Evolutionary conservation across 192 early-diverging fungal species (phyloP).

Genomic region (Geranomyces michiganensis): DNA sequence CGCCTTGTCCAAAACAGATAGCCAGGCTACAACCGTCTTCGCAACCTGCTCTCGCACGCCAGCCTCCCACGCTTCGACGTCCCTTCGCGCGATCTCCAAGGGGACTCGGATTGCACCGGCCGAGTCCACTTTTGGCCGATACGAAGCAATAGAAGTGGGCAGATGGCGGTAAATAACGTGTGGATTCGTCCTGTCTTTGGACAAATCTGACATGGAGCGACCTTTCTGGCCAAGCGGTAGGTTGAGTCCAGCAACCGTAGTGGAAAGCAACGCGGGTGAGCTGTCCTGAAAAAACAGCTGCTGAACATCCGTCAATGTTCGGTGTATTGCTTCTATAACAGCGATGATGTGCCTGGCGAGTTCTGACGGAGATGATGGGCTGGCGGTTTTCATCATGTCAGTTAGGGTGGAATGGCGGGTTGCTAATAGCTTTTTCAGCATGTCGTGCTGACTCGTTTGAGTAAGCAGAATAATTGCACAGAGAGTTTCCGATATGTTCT

Average conservation of each 20-base stretch:
- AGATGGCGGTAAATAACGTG: conserved; percentile 30
- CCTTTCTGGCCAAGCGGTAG: not conserved
- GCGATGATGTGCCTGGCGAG: not conserved
- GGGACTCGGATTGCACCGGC: not conserved
- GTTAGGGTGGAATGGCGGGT: conserved; percentile 57
- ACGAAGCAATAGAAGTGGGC: not conserved
- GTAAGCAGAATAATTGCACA: conserved; percentile 72
- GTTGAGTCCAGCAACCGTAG: not conserved
- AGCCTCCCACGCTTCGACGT: not conserved
- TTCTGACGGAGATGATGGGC: not conserved
- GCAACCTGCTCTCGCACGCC: not conserved
- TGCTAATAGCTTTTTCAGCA: conserved; percentile 54
- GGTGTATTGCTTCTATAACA: not conserved
- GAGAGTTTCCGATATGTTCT: conserved; percentile 64
- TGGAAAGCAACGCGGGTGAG: not conserved
- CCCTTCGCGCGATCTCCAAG: not conserved
- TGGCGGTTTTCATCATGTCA: not conserved
- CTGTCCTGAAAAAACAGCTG: conserved; percentile 11
- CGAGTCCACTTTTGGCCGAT: not conserved
- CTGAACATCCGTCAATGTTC: conserved; percentile 6
- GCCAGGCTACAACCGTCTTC: not conserved
- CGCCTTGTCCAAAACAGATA: not conserved
- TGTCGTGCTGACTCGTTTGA: conserved; percentile 57
- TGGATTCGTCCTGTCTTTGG: conserved; percentile 22
- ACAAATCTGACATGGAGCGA: conserved; percentile 9